Evolutionary conservation across 179 eudicot species (phyloP), one percentile per base, ranked within the genome.

Genomic region (Actinidia chinensis): DNA sequence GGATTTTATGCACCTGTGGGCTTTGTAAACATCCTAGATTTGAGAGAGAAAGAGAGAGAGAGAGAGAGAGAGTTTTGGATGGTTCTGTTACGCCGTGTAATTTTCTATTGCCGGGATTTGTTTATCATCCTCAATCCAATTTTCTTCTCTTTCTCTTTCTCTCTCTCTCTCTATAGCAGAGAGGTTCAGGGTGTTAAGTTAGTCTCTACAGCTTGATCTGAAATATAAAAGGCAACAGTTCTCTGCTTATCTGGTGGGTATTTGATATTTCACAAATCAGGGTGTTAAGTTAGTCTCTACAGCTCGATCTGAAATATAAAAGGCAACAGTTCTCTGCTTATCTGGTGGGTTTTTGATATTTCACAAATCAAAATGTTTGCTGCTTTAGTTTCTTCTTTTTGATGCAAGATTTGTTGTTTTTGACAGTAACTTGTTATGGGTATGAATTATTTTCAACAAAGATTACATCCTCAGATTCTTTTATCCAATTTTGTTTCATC

Each of bases 31-130:
- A 0, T 8, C 12, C 40, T 22, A 20, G 36, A 44, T 69, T 69
- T 17, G 8, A 28, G 3, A 47, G 40, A 28, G 56, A 44, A 13
- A 50, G 71, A 17, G 79, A 51, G 63, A 68, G 52, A 15, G 75
- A 52, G 65, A 60, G 59, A 60, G 68, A 60, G 59, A 61, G 70
- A 61, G 51, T n/a, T n/a, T n/a, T n/a, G 65, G 48, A 46, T 44
- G 14, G 42, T 20, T 47, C 46, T 76, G 20, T 8, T n/a, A n/a
- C n/a, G n/a, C n/a, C n/a, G n/a, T n/a, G n/a, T n/a, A n/a, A n/a
- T n/a, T n/a, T n/a, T n/a, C n/a, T n/a, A n/a, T 65, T 8, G 79
- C 72, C 50, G 63, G 79, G 61, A 48, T 33, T 18, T 48, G 33
- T 48, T n/a, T 61, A 20, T 17, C 13, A 5, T 63, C 18, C 18